Percentiles rank a stretch among this genome's conserved stretches.
Evolutionary conservation across 805 yeast genomes (phyloP).

Genomic region (Saccharomycopsis sp.): DNA sequence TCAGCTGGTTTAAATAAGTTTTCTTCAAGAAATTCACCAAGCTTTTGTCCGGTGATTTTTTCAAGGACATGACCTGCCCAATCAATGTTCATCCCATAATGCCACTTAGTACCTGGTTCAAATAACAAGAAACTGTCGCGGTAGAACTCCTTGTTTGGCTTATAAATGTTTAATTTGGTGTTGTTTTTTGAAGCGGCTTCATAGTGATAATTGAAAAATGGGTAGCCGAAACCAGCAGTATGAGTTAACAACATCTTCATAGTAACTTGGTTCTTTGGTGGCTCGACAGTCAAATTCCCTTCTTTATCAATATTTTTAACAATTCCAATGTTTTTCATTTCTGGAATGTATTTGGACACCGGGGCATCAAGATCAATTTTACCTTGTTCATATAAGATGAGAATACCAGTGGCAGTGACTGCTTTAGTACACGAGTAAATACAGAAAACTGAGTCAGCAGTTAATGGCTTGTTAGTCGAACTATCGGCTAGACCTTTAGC

Average conservation of each 20-base stretch:
- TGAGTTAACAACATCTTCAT: slow-evolving; percentile 31
- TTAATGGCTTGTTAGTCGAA: slow-evolving; percentile 8
- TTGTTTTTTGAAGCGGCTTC: slow-evolving; percentile 19
- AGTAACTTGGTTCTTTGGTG: slow-evolving; percentile 26
- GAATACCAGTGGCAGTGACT: slow-evolving; percentile 28
- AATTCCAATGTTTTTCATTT: slow-evolving; percentile 23
- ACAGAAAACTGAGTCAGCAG: slow-evolving; percentile 25
- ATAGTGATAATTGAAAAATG: slow-evolving; percentile 26
- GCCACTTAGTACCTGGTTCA: slow-evolving; percentile 32
- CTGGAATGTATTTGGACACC: slow-evolving; percentile 28
- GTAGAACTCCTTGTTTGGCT: slow-evolving; percentile 20
- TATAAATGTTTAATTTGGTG: slow-evolving; percentile 20
- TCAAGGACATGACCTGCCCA: slow-evolving; percentile 30
- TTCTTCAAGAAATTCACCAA: slow-evolving; percentile 26
- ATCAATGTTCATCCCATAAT: slow-evolving; percentile 30
- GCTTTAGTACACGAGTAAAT: slow-evolving; percentile 31
- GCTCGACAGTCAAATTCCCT: slow-evolving; percentile 23
- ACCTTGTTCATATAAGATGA: slow-evolving; percentile 30
- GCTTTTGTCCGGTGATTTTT: slow-evolving; percentile 24
- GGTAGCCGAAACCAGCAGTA: slow-evolving; percentile 32
- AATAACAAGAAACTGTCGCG: slow-evolving; percentile 24
- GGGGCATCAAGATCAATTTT: slow-evolving; percentile 27
- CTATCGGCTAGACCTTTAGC: slow-evolving; percentile 20
- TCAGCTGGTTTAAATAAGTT: slow-evolving; percentile 28
- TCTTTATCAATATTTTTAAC: slow-evolving; percentile 23